These are phyloP conservation scores for Aspergillus leporis DNA, from an alignment of 495 filamentous ascomycete species.

Conservation along the genomic window DNA sequence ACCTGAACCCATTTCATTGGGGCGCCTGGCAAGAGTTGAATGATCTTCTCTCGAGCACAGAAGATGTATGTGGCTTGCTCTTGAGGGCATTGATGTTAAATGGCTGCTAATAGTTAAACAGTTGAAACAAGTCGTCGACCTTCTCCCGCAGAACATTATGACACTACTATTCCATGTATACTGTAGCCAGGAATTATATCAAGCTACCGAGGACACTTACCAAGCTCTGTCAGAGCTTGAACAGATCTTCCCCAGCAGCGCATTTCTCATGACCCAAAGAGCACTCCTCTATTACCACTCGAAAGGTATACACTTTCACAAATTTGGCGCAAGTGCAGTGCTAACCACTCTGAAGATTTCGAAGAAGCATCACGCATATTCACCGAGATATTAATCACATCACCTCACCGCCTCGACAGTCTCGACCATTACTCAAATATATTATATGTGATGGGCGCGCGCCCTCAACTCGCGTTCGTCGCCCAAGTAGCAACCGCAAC, in stretches of 20 bases:
- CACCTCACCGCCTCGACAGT: constrained; percentile 86
- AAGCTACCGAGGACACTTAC: constrained; percentile 69
- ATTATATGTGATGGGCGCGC: constrained; percentile 83
- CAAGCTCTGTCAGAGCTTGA: constrained; percentile 73
- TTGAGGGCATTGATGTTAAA: not conserved
- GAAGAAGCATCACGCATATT: constrained; percentile 85
- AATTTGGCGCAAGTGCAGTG: not conserved
- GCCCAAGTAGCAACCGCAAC: constrained; percentile 86
- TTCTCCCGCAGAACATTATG: constrained; percentile 87
- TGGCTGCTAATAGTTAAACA: constrained; percentile 29
- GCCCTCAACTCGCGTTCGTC: constrained; percentile 87
- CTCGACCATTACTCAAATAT: constrained; percentile 97
- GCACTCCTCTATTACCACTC: constrained; percentile 89
- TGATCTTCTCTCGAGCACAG: constrained; percentile 70
- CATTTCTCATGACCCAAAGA: constrained; percentile 86
- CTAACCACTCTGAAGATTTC: constrained; percentile 56
- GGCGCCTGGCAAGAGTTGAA: constrained; percentile 90
- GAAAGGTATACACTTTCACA: constrained; percentile 50
- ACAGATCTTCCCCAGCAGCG: constrained; percentile 77
- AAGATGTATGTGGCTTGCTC: constrained; percentile 65
- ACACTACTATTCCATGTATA: constrained; percentile 90
- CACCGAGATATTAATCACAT: constrained; percentile 70
- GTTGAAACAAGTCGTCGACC: constrained; percentile 57
- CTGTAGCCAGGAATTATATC: constrained; percentile 86
- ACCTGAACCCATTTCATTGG: constrained; percentile 91